Evolutionary conservation across 805 yeast genomes (phyloP).

Genomic region (Ogataea kodamae): DNA sequence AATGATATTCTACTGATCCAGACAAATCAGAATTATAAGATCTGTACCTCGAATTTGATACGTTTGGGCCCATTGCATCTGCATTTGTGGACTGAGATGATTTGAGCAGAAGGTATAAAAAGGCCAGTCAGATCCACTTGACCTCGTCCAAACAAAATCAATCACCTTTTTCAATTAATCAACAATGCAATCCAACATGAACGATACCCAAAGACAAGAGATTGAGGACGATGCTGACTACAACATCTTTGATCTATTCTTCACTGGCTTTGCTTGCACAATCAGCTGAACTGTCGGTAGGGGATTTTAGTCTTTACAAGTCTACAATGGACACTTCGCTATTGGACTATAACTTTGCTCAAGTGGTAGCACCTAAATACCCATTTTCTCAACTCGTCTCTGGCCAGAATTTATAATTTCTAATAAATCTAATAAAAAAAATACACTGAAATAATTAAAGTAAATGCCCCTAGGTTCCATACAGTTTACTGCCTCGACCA

Average conservation of each 20-base stretch:
- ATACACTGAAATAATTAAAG: no score
- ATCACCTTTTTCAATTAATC: conserved; percentile 1
- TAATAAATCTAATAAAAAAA: conserved; percentile 1
- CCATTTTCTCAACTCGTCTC: conserved; percentile 6
- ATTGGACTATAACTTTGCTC: not conserved
- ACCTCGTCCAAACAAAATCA: no score
- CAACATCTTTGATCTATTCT: conserved; percentile 4
- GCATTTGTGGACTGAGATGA: no score
- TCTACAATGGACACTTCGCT: not conserved
- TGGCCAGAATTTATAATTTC: conserved; percentile 10
- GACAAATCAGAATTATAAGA: conserved; percentile 1
- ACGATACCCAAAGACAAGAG: conserved; percentile 14
- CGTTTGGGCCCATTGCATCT: no score
- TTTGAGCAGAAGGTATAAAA: no score
- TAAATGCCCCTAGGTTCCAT: conserved; percentile 13
- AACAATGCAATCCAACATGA: conserved; percentile 12
- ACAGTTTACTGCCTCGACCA: conserved; percentile 29
- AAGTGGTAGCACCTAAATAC: conserved; percentile 3
- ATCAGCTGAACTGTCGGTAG: conserved; percentile 5
- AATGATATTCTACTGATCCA: conserved; percentile 7
- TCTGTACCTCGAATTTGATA: conserved; percentile 4
- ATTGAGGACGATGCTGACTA: conserved; percentile 19
- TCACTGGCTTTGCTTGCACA: conserved; percentile 8
- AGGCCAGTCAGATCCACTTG: no score
- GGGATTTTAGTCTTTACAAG: no score